A percentile compares a stretch with the other conserved stretches of the same genome.
Evolutionary conservation across 768 basidiomycete genomes (phyloP).

Genomic region (Russula olivacea): DNA sequence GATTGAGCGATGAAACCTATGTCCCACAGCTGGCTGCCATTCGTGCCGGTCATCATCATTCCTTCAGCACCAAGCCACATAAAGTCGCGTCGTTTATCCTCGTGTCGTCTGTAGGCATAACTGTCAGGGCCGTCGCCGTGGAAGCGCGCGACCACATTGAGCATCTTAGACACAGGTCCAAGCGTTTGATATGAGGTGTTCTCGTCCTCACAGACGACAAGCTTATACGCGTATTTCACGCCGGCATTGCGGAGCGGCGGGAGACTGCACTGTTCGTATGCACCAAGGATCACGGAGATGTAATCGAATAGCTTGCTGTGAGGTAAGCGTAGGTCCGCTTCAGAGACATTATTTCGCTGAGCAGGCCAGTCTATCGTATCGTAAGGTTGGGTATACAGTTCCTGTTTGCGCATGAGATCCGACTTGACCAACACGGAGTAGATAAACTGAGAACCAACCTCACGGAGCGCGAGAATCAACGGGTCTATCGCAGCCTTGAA

Average conservation of each 20-base stretch:
- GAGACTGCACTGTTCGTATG: constrained; percentile 68
- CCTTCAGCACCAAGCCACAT: constrained; percentile 90
- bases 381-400: constrained; percentile 81
- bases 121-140: constrained; percentile 72
- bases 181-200: constrained; percentile 89
- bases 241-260: constrained; percentile 68
- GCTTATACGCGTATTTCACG: constrained; percentile 61
- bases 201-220: constrained; percentile 86
- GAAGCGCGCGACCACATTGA: constrained; percentile 81
- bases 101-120: constrained; percentile 70
- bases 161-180: constrained; percentile 92
- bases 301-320: constrained; percentile 69
- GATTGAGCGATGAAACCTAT: constrained; percentile 89
- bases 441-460: constrained; percentile 40
- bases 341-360: constrained; percentile 78
- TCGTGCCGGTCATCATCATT: constrained; percentile 94
- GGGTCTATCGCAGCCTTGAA: constrained; percentile 68
- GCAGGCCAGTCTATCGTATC: constrained; percentile 82
- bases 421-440: neutral
- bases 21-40: constrained; percentile 95
- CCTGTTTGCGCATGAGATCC: constrained; percentile 38
- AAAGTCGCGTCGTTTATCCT: constrained; percentile 77
- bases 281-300: constrained; percentile 52
- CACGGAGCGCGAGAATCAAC: constrained; percentile 66
- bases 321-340: constrained; percentile 78